These are phyloP conservation scores for Candida endomychidarum DNA, from an alignment of 805 yeast species.

Conservation along the genomic window DNA sequence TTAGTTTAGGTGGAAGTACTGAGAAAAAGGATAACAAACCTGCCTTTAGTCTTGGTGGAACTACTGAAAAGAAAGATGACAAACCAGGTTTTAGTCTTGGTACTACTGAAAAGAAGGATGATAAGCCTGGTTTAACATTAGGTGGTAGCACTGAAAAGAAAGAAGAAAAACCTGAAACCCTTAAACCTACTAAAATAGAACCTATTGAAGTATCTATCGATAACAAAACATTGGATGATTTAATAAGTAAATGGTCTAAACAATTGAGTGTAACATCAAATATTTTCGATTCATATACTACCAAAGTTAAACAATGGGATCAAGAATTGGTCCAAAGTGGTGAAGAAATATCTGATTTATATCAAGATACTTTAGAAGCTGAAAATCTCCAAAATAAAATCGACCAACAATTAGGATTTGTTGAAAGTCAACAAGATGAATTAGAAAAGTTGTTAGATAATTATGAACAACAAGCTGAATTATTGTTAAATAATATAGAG, in stretches of 20 bases:
- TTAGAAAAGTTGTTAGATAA: conserved; percentile 77
- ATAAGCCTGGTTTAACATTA: conserved; percentile 13
- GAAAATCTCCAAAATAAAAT: conserved; percentile 82
- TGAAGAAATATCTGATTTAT: conserved; percentile 74
- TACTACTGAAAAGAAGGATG: conserved; percentile 9
- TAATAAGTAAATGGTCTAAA: conserved; percentile 89
- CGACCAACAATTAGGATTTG: conserved; percentile 82
- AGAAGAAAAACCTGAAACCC: conserved; percentile 14
- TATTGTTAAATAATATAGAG: conserved; percentile 41
- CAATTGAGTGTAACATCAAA: conserved; percentile 73
- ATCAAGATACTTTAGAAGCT: conserved; percentile 74
- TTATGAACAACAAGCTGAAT: conserved; percentile 74
- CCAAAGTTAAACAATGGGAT: conserved; percentile 83
- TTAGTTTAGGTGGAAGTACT: conserved; percentile 22
- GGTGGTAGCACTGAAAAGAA: conserved; percentile 19
- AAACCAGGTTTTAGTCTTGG: conserved; percentile 10
- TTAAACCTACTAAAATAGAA: conserved; percentile 54
- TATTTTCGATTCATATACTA: conserved; percentile 73
- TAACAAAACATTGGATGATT: conserved; percentile 89
- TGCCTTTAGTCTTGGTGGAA: conserved; percentile 20
- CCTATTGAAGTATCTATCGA: conserved; percentile 76
- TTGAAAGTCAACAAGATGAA: conserved; percentile 91
- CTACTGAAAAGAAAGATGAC: conserved; percentile 14
- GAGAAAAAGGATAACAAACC: conserved; percentile 18
- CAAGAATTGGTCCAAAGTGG: conserved; percentile 79